Conservation (phyloP, 2,329 filamentous ascomycete genomes). For the Aspergillus luchuensis region DNA sequence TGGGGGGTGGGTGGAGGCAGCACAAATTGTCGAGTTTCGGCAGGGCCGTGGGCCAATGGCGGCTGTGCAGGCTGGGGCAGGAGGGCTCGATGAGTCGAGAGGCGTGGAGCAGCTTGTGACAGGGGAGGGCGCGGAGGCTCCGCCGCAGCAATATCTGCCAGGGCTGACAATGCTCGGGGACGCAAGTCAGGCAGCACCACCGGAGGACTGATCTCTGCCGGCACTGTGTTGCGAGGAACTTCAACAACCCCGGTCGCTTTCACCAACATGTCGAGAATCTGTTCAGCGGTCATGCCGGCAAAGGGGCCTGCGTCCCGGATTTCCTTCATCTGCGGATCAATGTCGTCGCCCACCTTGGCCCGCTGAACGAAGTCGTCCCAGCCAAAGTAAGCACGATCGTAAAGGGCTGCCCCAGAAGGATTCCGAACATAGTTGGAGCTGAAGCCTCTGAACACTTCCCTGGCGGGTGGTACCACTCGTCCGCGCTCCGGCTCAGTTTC, state of each 20-base stretch:
- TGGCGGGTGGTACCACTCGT: conserved; percentile 24
- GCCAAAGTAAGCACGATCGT: conserved; percentile 37
- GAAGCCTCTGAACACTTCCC: conserved; percentile 37
- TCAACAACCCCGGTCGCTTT: conserved; percentile 32
- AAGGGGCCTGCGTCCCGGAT: conserved; percentile 31
- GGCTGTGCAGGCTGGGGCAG: conserved; percentile 32
- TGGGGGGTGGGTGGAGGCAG: conserved; percentile 30
- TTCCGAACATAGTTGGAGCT: conserved; percentile 38
- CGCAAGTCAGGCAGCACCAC: conserved; percentile 16
- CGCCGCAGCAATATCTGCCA: conserved; percentile 41
- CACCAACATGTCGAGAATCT: conserved; percentile 31
- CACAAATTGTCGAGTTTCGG: conserved; percentile 36
- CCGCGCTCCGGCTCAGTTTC: conserved; percentile 33
- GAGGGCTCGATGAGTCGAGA: conserved; percentile 31
- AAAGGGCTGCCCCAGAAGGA: conserved; percentile 37
- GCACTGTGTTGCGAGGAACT: conserved; percentile 11
- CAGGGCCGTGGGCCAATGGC: conserved; percentile 27
- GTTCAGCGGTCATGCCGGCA: conserved; percentile 27
- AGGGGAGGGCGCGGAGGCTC: conserved; percentile 27
- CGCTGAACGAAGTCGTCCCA: conserved; percentile 47
- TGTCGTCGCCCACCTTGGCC: conserved; percentile 40
- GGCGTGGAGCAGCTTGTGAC: conserved; percentile 51
- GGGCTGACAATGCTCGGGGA: conserved; percentile 34
- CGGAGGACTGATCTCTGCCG: conserved; percentile 12
- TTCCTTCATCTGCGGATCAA: conserved; percentile 44